Percentiles rank a stretch among this genome's conserved stretches.
Conservation (phyloP, 371 early-diverging fungal genomes). For the Enteropsectra breve region DNA sequence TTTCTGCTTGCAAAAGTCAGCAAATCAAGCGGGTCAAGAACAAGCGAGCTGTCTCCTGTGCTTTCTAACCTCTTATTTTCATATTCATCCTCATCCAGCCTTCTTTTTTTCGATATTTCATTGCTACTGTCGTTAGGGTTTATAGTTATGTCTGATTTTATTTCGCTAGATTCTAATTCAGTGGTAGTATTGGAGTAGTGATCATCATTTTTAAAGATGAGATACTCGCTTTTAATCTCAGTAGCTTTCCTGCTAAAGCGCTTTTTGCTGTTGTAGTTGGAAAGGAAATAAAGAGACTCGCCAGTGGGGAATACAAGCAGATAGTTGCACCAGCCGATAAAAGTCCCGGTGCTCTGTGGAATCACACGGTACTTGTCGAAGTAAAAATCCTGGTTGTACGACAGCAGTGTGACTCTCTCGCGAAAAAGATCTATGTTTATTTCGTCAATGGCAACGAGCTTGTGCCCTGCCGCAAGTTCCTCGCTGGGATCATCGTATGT, state of each 20-base stretch:
- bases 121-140: too few species aligned
- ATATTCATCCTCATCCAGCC: too few species aligned
- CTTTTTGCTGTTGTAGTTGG: slow-evolving; percentile 2
- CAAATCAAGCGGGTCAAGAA: too few species aligned
- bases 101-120: too few species aligned
- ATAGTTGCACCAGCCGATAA: slow-evolving; percentile 23
- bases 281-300: neutral
- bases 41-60: too few species aligned
- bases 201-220: slow-evolving; percentile 3
- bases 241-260: slow-evolving; percentile 6
- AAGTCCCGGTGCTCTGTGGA: slow-evolving; percentile 7
- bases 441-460: slow-evolving; percentile 13
- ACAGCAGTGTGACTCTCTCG: slow-evolving; percentile 6
- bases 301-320: slow-evolving; percentile 7
- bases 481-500: slow-evolving; percentile 11
- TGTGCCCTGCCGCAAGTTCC: neutral
- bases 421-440: slow-evolving; percentile 24
- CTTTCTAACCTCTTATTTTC: too few species aligned
- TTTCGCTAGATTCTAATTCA: neutral
- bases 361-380: neutral
- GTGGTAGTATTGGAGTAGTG: neutral
- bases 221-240: slow-evolving; percentile 3
- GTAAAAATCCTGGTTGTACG: slow-evolving; percentile 5
- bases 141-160: neutral
- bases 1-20: too few species aligned